These are phyloP conservation scores for Whalleya microplaca DNA, from an alignment of 2,329 filamentous ascomycete genomes.

Conservation along the genomic window DNA sequence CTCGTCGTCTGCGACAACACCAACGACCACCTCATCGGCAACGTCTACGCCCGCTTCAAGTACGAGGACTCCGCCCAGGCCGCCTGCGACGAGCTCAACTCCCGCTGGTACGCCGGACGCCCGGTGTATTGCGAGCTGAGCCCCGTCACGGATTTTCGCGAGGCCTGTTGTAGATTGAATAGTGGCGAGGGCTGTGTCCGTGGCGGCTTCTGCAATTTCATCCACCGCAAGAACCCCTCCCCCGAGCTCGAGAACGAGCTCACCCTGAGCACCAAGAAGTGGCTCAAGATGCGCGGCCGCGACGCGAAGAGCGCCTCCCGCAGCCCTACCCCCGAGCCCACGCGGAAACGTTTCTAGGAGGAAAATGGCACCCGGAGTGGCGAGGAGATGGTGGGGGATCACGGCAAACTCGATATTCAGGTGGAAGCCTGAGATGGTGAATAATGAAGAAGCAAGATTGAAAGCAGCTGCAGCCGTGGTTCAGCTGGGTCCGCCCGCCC, in stretches of 20 bases:
- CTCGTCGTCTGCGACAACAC: slow-evolving; percentile 99
- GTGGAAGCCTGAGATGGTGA: no score
- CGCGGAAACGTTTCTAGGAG: slow-evolving; percentile 69
- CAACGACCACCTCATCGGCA: slow-evolving; percentile 98
- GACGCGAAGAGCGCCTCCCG: slow-evolving; percentile 81
- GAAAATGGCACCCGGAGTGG: background rate
- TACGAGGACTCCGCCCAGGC: slow-evolving; percentile 96
- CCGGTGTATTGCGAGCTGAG: slow-evolving; percentile 98
- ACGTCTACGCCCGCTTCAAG: slow-evolving; percentile 99
- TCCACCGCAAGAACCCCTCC: slow-evolving; percentile 93
- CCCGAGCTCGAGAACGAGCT: slow-evolving; percentile 88
- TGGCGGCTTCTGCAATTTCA: slow-evolving; percentile 99
- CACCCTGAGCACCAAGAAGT: slow-evolving; percentile 91
- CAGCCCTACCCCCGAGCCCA: slow-evolving; percentile 86
- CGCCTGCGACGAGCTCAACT: slow-evolving; percentile 92
- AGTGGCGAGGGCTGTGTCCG: slow-evolving; percentile 93
- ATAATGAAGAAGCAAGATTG: no score
- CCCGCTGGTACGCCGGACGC: slow-evolving; percentile 93
- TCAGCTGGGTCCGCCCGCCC: no score
- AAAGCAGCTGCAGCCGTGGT: no score
- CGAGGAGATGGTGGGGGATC: no score
- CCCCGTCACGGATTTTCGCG: slow-evolving; percentile 96
- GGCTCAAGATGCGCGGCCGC: slow-evolving; percentile 81
- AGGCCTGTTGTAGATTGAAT: slow-evolving; percentile 95
- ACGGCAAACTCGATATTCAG: no score